phyloP scores from a whole-genome alignment of 2,329 filamentous ascomycete genomes.

The Phaeosphaeriaceae sp. region DNA sequence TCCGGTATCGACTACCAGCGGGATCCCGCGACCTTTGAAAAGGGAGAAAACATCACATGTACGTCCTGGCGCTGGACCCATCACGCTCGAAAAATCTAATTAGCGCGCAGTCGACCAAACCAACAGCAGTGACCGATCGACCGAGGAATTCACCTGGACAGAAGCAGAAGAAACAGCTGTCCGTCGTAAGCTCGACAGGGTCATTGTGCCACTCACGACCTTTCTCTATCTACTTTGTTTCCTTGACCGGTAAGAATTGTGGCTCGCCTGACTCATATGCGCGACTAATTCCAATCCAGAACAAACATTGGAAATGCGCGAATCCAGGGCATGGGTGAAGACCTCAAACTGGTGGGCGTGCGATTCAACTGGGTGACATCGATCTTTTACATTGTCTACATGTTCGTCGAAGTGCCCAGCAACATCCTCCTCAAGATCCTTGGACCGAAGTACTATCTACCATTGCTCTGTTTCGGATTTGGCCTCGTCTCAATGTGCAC shows the following conservation, averaged over 20 bases:
- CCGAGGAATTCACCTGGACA: slow-evolving; percentile 56
- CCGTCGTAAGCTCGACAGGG: slow-evolving; percentile 61
- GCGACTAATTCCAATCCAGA: slow-evolving; percentile 22
- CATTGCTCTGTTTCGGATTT: slow-evolving; percentile 62
- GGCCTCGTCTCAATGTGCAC: slow-evolving; percentile 63
- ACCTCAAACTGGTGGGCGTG: slow-evolving; percentile 57
- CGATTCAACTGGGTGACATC: slow-evolving; percentile 66
- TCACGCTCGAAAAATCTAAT: neutral
- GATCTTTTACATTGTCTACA: slow-evolving; percentile 66
- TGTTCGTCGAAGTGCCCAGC: slow-evolving; percentile 63
- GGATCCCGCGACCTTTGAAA: slow-evolving; percentile 21
- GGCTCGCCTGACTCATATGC: neutral
- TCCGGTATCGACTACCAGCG: slow-evolving; percentile 7
- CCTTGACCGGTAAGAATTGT: slow-evolving; percentile 46
- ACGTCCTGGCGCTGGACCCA: slow-evolving; percentile 4
- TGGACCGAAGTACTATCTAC: slow-evolving; percentile 61
- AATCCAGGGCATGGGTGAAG: slow-evolving; percentile 61
- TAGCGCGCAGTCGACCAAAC: slow-evolving; percentile 26
- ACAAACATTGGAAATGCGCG: slow-evolving; percentile 62
- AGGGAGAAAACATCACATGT: slow-evolving; percentile 31
- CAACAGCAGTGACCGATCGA: slow-evolving; percentile 37
- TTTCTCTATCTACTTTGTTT: slow-evolving; percentile 63
- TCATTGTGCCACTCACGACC: slow-evolving; percentile 61
- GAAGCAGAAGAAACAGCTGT: slow-evolving; percentile 58
- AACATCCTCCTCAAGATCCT: slow-evolving; percentile 63